Evolutionary conservation across 164 flowering plant genomes (phyloP), one percentile per base, ranked within the genome.

Genomic region (Berberis thunbergii): DNA sequence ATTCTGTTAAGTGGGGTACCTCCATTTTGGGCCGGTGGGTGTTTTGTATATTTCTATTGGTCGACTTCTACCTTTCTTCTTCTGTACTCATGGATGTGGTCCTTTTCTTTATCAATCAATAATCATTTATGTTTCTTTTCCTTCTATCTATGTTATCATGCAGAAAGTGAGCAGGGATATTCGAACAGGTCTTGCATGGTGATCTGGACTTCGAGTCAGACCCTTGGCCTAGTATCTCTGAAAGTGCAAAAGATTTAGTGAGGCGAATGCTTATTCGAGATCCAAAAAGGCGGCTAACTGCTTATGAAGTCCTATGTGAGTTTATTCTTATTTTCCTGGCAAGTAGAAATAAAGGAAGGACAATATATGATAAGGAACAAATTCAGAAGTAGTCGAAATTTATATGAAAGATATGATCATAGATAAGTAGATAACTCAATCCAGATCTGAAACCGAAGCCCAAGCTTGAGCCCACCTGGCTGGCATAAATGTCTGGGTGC

Each of bases 21-120:
- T 77, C 96, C 97, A 59, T 91, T 91, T 83, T 91, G 96, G 96
- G 96, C 78, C 6, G 97, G 97, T 91, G 77, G 74, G 86, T 9
- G n/a, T 52, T 59, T 64, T 50, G 46, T 65, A 38, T 12, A 6
- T 42, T 13, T 7, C 26, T 26, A 26, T 26, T 26, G 26, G 26
- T 26, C 26, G 49, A n/a, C 4, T 42, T 45, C 52, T 56, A 39
- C 10, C 2, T 57, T 2, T 56, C 6, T 60, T 52, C 12, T 43
- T 7, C 45, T 48, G 38, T 53, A 38, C 10, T 49, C 46, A 26
- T 9, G 56, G 3, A 49, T 57, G 59, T 40, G 3, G 1, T 40
- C 38, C 10, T 66, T 40, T 46, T 40, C 9, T 45, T 13, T 6
- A 64, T 11, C 54, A 48, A 64, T 11, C 49, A 43, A 9, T 13